Evolutionary conservation across 2,329 filamentous ascomycete species (phyloP).

Genomic region (Cryphonectria nitschkei): DNA sequence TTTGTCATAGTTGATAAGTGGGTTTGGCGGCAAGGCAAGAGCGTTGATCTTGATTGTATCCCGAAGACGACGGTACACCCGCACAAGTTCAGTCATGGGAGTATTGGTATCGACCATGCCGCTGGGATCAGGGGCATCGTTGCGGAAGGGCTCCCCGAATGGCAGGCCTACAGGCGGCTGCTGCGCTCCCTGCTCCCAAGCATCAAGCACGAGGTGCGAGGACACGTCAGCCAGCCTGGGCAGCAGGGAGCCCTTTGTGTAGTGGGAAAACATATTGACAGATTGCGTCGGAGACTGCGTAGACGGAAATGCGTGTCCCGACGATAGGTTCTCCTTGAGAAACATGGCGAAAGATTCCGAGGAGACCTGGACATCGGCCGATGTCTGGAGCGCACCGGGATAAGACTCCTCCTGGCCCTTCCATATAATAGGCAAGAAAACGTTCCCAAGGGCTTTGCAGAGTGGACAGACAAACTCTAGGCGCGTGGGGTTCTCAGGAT

Average conservation of each 20-base stretch:
- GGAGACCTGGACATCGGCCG: conserved; percentile 39
- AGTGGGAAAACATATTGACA: conserved; percentile 43
- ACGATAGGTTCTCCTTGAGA: conserved; percentile 43
- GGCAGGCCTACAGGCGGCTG: conserved; percentile 40
- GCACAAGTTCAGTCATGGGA: conserved; percentile 58
- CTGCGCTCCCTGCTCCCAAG: conserved; percentile 46
- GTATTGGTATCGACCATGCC: conserved; percentile 38
- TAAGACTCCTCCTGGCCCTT: conserved; percentile 87
- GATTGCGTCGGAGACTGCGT: conserved; percentile 18
- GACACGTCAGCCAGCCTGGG: conserved; percentile 45
- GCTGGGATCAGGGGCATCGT: conserved; percentile 5
- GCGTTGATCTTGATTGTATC: conserved; percentile 62
- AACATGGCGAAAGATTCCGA: conserved; percentile 64
- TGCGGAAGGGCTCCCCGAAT: conserved; percentile 13
- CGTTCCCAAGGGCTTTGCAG: conserved; percentile 94
- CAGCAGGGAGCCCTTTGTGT: conserved; percentile 44
- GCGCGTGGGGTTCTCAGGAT: conserved; percentile 77
- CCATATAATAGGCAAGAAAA: conserved; percentile 95
- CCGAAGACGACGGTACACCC: conserved; percentile 63
- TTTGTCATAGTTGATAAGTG: conserved; percentile 33
- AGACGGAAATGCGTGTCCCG: background rate
- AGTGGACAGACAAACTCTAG: conserved; percentile 96
- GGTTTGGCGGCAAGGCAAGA: conserved; percentile 46
- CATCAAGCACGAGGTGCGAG: conserved; percentile 42
- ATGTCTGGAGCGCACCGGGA: conserved; percentile 69